phyloP scores from a whole-genome alignment of 2,329 filamentous ascomycete genomes.

The Xylariaceae sp. region DNA sequence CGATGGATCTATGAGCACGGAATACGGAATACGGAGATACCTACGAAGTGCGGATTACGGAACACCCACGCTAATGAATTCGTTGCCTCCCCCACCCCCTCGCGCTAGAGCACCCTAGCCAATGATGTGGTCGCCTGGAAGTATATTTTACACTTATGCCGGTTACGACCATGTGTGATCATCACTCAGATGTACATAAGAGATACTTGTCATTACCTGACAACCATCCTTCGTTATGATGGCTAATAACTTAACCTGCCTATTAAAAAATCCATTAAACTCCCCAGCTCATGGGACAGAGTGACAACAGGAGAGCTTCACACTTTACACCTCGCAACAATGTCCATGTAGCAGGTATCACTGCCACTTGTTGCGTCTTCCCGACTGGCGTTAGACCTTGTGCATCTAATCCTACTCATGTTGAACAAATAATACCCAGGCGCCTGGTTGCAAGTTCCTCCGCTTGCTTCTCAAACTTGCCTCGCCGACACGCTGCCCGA shows the following conservation, averaged over 20 bases:
- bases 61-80: neutral
- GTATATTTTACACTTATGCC: neutral
- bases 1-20: neutral
- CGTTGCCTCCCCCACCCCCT: neutral
- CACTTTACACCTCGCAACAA: neutral
- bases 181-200: neutral
- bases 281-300: neutral
- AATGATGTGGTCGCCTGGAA: neutral
- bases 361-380: neutral
- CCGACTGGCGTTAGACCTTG: neutral
- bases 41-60: neutral
- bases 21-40: neutral
- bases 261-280: neutral
- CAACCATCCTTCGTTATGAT: neutral
- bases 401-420: neutral
- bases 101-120: neutral
- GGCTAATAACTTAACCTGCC: neutral
- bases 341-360: neutral
- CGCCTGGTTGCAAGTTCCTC: neutral
- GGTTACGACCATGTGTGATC: neutral
- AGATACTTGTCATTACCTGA: neutral
- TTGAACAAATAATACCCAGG: neutral
- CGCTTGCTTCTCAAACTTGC: neutral
- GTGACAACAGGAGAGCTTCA: neutral
- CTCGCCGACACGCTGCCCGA: slow-evolving; percentile 1